Percentiles rank a stretch among this genome's conserved stretches.
These are phyloP conservation scores for Fraxinus ornus DNA, from an alignment of 305 asterid genomes.

Conservation along the genomic window DNA sequence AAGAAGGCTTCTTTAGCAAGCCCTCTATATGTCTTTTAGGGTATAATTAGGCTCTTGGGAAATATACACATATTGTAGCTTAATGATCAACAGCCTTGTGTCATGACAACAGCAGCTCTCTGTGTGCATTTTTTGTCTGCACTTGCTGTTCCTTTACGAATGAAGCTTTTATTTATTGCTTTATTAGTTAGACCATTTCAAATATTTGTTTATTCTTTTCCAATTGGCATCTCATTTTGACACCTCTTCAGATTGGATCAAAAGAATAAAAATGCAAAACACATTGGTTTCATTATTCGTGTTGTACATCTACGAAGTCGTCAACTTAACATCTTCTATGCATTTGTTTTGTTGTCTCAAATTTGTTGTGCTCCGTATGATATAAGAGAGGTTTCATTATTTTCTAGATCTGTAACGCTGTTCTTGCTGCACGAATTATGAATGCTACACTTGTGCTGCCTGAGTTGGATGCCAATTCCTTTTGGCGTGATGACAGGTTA, in stretches of 20 bases:
- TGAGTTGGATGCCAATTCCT: slow-evolving; percentile 93
- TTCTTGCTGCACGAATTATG: slow-evolving; percentile 96
- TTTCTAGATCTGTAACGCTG: slow-evolving; percentile 89
- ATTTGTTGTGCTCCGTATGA: slow-evolving; percentile 19
- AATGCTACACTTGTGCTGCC: slow-evolving; percentile 96
- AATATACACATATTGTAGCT: background rate
- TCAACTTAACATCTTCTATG: slow-evolving; percentile 15
- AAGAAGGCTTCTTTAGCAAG: background rate
- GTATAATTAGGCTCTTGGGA: background rate
- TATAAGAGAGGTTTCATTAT: slow-evolving; percentile 27
- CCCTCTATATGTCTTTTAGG: background rate
- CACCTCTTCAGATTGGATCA: background rate
- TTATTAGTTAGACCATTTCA: background rate
- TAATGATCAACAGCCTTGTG: background rate
- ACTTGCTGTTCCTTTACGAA: background rate
- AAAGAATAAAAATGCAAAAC: background rate
- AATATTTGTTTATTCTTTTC: background rate
- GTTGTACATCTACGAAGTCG: background rate
- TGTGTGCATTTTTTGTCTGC: background rate
- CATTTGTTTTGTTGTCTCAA: slow-evolving; percentile 13
- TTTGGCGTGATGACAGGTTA: slow-evolving; percentile 97
- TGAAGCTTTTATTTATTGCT: background rate
- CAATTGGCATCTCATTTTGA: background rate
- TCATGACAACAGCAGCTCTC: background rate
- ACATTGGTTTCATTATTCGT: background rate